Conservation (phyloP, 176 grass and related monocot genomes). For the Ampelocalamus luodianensis region DNA sequence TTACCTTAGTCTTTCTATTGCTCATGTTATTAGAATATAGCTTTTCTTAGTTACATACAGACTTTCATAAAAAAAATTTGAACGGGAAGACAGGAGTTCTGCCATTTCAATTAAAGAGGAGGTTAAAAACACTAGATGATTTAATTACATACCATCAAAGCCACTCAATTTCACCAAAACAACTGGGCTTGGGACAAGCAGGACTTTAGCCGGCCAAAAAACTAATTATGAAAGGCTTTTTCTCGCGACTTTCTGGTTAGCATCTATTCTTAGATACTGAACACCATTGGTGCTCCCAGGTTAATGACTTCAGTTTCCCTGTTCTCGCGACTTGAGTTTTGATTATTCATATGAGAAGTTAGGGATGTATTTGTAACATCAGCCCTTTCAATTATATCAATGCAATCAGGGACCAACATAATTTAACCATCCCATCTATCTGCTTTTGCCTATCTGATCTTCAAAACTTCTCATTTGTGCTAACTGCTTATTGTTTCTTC, state of each 20-base stretch:
- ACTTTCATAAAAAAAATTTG: too few species aligned
- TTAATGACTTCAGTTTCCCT: too few species aligned
- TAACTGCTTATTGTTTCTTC: not conserved
- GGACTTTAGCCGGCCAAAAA: too few species aligned
- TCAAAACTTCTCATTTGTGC: not conserved
- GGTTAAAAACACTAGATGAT: too few species aligned
- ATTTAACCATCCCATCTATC: not conserved
- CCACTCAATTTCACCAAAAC: too few species aligned
- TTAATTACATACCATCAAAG: too few species aligned
- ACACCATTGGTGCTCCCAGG: not conserved
- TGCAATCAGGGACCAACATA: not conserved
- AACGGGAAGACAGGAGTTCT: too few species aligned
- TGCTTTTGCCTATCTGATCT: not conserved
- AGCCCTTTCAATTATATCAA: not conserved
- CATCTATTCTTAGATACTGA: not conserved
- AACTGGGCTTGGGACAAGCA: too few species aligned
- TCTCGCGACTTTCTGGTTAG: not conserved
- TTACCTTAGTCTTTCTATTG: not conserved
- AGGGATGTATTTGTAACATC: not conserved
- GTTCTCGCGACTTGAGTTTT: not conserved
- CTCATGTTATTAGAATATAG: not conserved
- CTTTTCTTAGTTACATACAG: slow-evolving; percentile 7
- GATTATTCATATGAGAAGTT: not conserved
- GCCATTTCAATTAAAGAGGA: too few species aligned
- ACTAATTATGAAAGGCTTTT: too few species aligned